phyloP scores from a whole-genome alignment of 306 rosid species.

The Castanea sativa region DNA sequence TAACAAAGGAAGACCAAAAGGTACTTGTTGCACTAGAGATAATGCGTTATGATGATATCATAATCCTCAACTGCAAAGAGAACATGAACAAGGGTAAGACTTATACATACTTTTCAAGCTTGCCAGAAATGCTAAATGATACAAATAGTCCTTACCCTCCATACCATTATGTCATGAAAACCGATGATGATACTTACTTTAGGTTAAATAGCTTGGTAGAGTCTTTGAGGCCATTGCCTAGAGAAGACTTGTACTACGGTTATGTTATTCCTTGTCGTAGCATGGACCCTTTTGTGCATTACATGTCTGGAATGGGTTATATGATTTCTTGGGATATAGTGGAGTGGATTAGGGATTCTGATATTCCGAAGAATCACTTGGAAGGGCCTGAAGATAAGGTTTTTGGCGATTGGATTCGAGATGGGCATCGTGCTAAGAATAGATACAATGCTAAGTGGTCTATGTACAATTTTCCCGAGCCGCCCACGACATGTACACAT shows the following conservation, averaged over 20 bases:
- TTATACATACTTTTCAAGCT: constrained; percentile 64
- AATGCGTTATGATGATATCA: constrained; percentile 76
- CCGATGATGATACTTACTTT: constrained; percentile 75
- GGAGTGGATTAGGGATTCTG: constrained; percentile 77
- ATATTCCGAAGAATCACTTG: constrained; percentile 64
- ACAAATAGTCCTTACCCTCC: constrained; percentile 51
- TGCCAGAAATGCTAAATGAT: constrained; percentile 63
- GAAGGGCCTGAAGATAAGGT: constrained; percentile 86
- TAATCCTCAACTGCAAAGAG: constrained; percentile 82
- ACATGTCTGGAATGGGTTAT: constrained; percentile 99
- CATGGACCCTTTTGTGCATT: constrained; percentile 80
- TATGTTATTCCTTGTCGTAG: constrained; percentile 91
- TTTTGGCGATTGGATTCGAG: constrained; percentile 79
- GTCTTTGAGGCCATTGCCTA: constrained; percentile 58
- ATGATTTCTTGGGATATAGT: constrained; percentile 89
- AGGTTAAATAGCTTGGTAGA: constrained; percentile 59
- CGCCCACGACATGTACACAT: constrained; percentile 67
- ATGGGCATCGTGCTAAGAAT: constrained; percentile 55
- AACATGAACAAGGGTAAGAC: constrained; percentile 97
- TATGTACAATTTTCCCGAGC: constrained; percentile 91
- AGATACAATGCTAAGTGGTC: constrained; percentile 91
- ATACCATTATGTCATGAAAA: constrained; percentile 84
- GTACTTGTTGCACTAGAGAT: constrained; percentile 66
- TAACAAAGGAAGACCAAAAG: constrained; percentile 86
- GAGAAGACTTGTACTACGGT: constrained; percentile 85